These are phyloP conservation scores for Colletotrichum theobromicola DNA, from an alignment of 2,329 filamentous ascomycete species.

Conservation along the genomic window DNA sequence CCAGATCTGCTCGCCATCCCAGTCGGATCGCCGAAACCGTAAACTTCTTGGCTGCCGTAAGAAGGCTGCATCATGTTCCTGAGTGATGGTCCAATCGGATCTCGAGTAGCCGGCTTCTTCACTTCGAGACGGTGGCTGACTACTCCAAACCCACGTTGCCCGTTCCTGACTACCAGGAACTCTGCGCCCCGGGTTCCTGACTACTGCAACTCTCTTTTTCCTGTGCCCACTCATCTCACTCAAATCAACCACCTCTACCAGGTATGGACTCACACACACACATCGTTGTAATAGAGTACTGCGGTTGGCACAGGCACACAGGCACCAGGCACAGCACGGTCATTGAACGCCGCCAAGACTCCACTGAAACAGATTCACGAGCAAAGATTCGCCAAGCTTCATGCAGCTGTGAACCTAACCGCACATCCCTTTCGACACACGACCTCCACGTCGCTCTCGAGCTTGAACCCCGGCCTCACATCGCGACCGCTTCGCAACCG, in stretches of 20 bases:
- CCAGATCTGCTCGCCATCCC: slow-evolving; percentile 8
- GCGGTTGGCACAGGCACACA: too few species aligned
- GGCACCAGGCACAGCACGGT: slow-evolving; percentile 15
- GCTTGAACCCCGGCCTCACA: neutral
- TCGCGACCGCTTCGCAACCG: neutral
- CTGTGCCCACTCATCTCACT: neutral
- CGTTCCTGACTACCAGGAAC: neutral
- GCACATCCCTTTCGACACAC: neutral
- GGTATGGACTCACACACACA: neutral
- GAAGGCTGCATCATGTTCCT: slow-evolving; percentile 13
- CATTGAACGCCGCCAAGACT: slow-evolving; percentile 6
- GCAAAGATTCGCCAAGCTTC: slow-evolving; percentile 21
- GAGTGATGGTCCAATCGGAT: slow-evolving; percentile 14
- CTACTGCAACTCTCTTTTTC: neutral
- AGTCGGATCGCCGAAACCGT: slow-evolving; percentile 20
- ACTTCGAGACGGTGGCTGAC: neutral
- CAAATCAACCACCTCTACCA: neutral
- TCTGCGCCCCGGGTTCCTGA: neutral
- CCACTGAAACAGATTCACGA: slow-evolving; percentile 17
- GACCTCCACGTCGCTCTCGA: neutral
- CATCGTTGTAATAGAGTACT: too few species aligned
- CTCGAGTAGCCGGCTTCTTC: neutral
- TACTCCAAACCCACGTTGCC: neutral
- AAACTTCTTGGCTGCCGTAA: slow-evolving; percentile 19
- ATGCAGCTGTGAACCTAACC: slow-evolving; percentile 10